phyloP scores from a whole-genome alignment of 768 basidiomycete genomes.

The Tylopilus cervinicoccineus region DNA sequence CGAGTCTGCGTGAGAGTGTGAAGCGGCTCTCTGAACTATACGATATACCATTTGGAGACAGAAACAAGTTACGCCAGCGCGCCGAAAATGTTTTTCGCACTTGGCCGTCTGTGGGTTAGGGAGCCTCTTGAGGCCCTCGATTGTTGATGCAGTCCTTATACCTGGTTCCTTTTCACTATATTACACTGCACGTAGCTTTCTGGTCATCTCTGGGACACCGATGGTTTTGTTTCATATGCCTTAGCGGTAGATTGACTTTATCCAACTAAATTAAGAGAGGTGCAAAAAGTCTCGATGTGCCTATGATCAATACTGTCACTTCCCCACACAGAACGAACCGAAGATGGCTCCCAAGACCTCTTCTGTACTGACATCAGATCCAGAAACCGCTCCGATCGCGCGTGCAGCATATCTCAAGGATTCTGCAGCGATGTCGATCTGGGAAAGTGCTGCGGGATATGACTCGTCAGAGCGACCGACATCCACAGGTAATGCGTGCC shows the following conservation, averaged over 20 bases:
- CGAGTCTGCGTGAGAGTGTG: slow-evolving; percentile 17
- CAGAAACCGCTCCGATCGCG: slow-evolving; percentile 82
- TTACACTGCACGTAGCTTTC: background rate
- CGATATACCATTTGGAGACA: slow-evolving; percentile 31
- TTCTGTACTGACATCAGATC: slow-evolving; percentile 68
- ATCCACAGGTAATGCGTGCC: slow-evolving; percentile 2
- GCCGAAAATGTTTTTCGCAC: slow-evolving; percentile 13
- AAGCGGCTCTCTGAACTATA: slow-evolving; percentile 23
- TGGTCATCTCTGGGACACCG: background rate
- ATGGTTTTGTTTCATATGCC: background rate
- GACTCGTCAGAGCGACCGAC: background rate
- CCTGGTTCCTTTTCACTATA: background rate
- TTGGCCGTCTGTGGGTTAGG: slow-evolving; percentile 12
- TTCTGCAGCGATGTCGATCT: slow-evolving; percentile 81
- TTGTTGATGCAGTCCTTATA: slow-evolving; percentile 1
- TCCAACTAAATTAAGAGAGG: background rate
- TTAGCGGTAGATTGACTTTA: slow-evolving; percentile 2
- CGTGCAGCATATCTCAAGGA: slow-evolving; percentile 83
- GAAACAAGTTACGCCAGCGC: slow-evolving; percentile 23
- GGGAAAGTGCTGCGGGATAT: slow-evolving; percentile 47
- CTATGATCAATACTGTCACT: slow-evolving; percentile 37
- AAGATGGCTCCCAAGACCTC: slow-evolving; percentile 83
- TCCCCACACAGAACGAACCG: slow-evolving; percentile 86
- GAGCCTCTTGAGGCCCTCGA: background rate
- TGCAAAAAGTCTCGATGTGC: background rate